phyloP scores from a whole-genome alignment of 495 filamentous ascomycete genomes.

The Parachaetomium inaequale region DNA sequence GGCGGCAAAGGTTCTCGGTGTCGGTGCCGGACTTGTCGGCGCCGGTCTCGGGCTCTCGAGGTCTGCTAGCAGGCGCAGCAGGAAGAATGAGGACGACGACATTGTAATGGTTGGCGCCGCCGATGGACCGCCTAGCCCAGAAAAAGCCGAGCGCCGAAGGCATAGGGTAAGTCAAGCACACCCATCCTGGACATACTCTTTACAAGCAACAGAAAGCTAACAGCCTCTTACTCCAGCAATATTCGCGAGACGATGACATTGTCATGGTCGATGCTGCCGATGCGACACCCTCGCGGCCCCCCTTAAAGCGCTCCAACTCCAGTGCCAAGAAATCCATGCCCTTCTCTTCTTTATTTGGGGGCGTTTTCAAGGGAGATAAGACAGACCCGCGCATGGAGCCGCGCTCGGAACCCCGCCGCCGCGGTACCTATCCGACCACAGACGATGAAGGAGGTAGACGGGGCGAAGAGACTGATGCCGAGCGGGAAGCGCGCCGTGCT shows the following conservation, averaged over 20 bases:
- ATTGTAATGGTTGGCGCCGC: constrained; percentile 46
- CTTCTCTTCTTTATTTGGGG: constrained; percentile 43
- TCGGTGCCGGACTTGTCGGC: constrained; percentile 27
- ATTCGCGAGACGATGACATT: constrained; percentile 42
- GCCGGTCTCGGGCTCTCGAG: constrained; percentile 26
- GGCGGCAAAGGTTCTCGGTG: constrained; percentile 52
- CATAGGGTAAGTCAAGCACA: constrained; percentile 41
- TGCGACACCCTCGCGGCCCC: constrained; percentile 32
- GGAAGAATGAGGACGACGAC: constrained; percentile 44
- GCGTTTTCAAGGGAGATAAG: constrained; percentile 35
- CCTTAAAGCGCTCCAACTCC: constrained; percentile 42
- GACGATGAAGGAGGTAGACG: constrained; percentile 39
- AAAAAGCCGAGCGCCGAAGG: constrained; percentile 42
- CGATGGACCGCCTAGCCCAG: constrained; percentile 41
- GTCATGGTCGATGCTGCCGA: constrained; percentile 39
- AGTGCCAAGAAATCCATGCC: constrained; percentile 34
- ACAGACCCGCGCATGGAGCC: constrained; percentile 33
- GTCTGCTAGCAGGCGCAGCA: constrained; percentile 40
- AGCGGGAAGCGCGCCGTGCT: constrained; percentile 53
- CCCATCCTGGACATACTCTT: constrained; percentile 17
- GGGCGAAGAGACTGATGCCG: constrained; percentile 39
- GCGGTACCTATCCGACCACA: constrained; percentile 40
- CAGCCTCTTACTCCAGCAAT: constrained; percentile 24
- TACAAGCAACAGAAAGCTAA: constrained; percentile 25
- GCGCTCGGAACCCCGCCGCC: constrained; percentile 43